These are phyloP conservation scores for Bruguiera sexangula DNA, from an alignment of 345 rosid genomes.

Conservation along the genomic window DNA sequence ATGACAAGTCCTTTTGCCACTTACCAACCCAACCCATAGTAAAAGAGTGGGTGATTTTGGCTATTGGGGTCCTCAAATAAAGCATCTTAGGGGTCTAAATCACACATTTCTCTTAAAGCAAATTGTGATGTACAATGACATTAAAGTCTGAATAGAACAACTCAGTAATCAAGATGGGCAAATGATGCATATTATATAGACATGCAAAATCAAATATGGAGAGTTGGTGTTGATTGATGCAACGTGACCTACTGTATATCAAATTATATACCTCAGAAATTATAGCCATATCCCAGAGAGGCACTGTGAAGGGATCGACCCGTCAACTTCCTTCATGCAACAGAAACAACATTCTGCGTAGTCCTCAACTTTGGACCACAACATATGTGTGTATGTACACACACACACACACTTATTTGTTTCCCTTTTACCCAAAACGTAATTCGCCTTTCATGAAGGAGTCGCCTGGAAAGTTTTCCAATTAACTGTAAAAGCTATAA, in stretches of 20 bases:
- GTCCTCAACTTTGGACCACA: slow-evolving; percentile 14
- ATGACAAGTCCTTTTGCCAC: slow-evolving; percentile 39
- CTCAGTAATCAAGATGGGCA: slow-evolving; percentile 17
- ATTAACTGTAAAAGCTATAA: no score
- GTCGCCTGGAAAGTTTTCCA: no score
- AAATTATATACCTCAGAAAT: slow-evolving; percentile 6
- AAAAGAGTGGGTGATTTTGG: slow-evolving; percentile 18
- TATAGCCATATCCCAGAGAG: background rate
- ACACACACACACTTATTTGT: no score
- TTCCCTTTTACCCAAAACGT: no score
- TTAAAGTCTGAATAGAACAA: slow-evolving; percentile 3
- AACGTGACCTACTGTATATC: slow-evolving; percentile 15
- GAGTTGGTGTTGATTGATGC: slow-evolving; percentile 42
- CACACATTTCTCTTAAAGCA: slow-evolving; percentile 6
- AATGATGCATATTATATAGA: slow-evolving; percentile 24
- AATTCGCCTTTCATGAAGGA: no score
- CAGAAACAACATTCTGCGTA: background rate
- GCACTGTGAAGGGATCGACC: background rate
- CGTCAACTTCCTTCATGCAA: slow-evolving; percentile 9
- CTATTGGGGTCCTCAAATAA: slow-evolving; percentile 20
- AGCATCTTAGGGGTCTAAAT: slow-evolving; percentile 38
- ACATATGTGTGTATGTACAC: background rate
- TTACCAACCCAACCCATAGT: slow-evolving; percentile 58
- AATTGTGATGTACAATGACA: background rate
- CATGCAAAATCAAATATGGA: slow-evolving; percentile 22